Evolutionary conservation across 768 basidiomycete genomes (phyloP).

Genomic region (Mycena filopes): DNA sequence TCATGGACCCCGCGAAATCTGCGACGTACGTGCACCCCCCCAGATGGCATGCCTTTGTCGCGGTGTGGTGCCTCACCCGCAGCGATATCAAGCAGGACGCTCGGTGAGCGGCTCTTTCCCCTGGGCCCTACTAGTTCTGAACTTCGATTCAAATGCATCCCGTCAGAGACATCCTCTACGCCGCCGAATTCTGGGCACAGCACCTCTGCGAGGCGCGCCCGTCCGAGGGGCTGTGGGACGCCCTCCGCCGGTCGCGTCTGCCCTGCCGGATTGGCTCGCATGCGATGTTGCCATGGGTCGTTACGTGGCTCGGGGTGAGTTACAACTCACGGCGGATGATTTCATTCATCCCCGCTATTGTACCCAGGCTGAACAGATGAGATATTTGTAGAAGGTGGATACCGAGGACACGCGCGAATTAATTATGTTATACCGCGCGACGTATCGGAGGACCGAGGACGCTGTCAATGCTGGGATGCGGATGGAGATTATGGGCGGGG

Average conservation of each 20-base stretch:
- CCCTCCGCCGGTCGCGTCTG: neutral
- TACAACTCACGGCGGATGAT: too few relatives aligned
- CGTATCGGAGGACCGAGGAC: neutral
- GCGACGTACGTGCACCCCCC: neutral
- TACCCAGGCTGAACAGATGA: too few relatives aligned
- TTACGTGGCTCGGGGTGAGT: constrained; percentile 8
- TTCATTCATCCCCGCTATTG: neutral
- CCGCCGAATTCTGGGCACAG: constrained; percentile 8
- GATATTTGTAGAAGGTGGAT: constrained; percentile 7
- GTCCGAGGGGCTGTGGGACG: constrained; percentile 12
- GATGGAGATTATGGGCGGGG: neutral
- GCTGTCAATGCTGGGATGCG: neutral
- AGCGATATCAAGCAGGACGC: constrained; percentile 6
- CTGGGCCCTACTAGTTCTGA: neutral
- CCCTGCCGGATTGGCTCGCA: constrained; percentile 4
- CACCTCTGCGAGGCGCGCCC: constrained; percentile 1
- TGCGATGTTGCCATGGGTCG: constrained; percentile 1
- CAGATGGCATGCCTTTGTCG: constrained; percentile 11
- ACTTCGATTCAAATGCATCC: neutral
- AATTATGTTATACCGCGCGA: neutral
- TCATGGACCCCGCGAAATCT: neutral
- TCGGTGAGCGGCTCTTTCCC: neutral
- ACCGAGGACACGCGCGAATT: constrained; percentile 9
- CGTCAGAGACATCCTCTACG: constrained; percentile 12
- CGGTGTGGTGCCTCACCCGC: constrained; percentile 6